These are phyloP conservation scores for Cytospora paraplurivora DNA, from an alignment of 2,329 filamentous ascomycete genomes.

Conservation along the genomic window DNA sequence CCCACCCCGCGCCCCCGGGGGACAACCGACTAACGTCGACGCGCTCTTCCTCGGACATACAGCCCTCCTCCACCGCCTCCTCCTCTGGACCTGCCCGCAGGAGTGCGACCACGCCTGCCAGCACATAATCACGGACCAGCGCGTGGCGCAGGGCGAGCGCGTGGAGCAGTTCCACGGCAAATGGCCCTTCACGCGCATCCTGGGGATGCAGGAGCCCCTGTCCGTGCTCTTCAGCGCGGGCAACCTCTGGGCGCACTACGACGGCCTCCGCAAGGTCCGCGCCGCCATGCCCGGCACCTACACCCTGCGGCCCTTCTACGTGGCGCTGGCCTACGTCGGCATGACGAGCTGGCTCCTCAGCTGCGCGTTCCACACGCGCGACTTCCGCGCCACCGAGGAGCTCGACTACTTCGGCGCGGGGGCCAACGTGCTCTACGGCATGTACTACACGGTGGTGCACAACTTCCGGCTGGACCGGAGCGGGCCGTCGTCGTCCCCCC, in stretches of 20 bases:
- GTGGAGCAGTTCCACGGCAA: constrained; percentile 96
- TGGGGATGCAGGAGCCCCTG: constrained; percentile 94
- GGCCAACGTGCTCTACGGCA: constrained; percentile 83
- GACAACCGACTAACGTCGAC: background rate
- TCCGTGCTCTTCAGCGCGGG: constrained; percentile 90
- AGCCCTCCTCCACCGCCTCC: constrained; percentile 83
- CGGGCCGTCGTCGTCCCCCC: constrained; percentile 42
- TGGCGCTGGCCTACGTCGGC: constrained; percentile 77
- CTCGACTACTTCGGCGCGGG: constrained; percentile 96
- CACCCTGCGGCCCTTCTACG: constrained; percentile 77
- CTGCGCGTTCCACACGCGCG: constrained; percentile 88
- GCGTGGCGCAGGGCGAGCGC: constrained; percentile 47
- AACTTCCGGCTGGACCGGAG: constrained; percentile 83
- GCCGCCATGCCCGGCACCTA: constrained; percentile 72
- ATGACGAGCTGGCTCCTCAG: constrained; percentile 84
- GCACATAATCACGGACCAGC: constrained; percentile 72
- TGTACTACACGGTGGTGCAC: constrained; percentile 82
- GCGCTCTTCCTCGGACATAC: constrained; percentile 24
- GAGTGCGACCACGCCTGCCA: constrained; percentile 99
- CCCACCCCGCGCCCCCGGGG: too few species aligned
- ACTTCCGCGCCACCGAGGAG: constrained; percentile 85
- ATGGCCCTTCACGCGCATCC: constrained; percentile 91
- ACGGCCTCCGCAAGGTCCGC: constrained; percentile 72
- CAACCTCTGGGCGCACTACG: constrained; percentile 84
- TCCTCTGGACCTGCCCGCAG: constrained; percentile 87